These are phyloP conservation scores for Xerocomus cyaneibrunnescens DNA, from an alignment of 1,284 basidiomycete genomes.

Conservation along the genomic window DNA sequence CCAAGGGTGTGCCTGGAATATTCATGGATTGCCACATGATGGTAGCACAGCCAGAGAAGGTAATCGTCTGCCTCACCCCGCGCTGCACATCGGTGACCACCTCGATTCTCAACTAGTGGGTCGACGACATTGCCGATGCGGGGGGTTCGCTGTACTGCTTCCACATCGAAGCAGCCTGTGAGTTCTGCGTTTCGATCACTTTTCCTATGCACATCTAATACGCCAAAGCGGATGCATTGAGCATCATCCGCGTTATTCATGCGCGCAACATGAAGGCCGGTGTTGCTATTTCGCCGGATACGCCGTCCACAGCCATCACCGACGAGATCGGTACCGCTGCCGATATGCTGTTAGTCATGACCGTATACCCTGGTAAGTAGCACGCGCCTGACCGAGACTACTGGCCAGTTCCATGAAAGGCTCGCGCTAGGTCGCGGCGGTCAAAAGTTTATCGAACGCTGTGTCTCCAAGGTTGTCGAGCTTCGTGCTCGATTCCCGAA, in stretches of 20 bases:
- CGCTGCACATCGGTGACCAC: neutral
- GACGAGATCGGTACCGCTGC: slow-evolving; percentile 77
- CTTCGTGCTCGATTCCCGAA: slow-evolving; percentile 88
- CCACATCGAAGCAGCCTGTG: slow-evolving; percentile 94
- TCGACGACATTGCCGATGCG: slow-evolving; percentile 92
- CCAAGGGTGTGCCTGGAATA: slow-evolving; percentile 87
- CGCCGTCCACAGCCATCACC: slow-evolving; percentile 81
- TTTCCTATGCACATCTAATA: slow-evolving; percentile 8
- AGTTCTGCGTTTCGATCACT: slow-evolving; percentile 31
- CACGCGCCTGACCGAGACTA: neutral
- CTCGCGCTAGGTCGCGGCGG: slow-evolving; percentile 74
- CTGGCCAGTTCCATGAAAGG: neutral
- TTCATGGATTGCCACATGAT: slow-evolving; percentile 99
- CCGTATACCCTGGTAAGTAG: slow-evolving; percentile 79
- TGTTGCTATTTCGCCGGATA: slow-evolving; percentile 93
- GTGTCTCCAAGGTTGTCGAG: slow-evolving; percentile 91
- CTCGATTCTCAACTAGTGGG: slow-evolving; percentile 71
- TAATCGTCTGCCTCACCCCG: slow-evolving; percentile 29
- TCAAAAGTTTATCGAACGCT: slow-evolving; percentile 95
- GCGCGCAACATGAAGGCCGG: slow-evolving; percentile 84
- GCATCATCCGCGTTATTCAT: slow-evolving; percentile 78
- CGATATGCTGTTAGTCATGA: slow-evolving; percentile 98
- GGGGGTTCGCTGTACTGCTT: slow-evolving; percentile 97
- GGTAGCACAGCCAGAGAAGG: slow-evolving; percentile 93
- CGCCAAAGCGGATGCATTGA: slow-evolving; percentile 64